Conservation (phyloP, 345 rosid genomes). For the Brassica rapa region DNA sequence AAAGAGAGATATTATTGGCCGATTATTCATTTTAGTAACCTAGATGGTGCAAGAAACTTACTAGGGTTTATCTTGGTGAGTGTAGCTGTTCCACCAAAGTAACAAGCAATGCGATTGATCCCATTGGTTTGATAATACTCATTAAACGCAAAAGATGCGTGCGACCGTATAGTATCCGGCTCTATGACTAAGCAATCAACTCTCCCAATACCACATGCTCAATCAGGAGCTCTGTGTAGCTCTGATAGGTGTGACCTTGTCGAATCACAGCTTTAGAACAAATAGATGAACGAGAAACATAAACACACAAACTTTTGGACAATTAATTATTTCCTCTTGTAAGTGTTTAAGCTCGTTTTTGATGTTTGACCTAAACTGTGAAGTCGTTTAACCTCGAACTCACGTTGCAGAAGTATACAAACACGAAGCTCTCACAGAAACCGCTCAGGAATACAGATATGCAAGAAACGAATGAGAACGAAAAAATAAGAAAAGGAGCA, state of each 20-base stretch:
- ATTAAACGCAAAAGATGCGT: slow-evolving; percentile 92
- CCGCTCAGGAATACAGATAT: no score
- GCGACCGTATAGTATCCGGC: slow-evolving; percentile 73
- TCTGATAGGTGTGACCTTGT: slow-evolving; percentile 48
- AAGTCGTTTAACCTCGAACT: no score
- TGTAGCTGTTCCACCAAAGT: slow-evolving; percentile 78
- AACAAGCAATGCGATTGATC: slow-evolving; percentile 79
- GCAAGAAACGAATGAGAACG: no score
- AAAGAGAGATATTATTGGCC: neutral
- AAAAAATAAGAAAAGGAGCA: no score
- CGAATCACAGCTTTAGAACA: no score
- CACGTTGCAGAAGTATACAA: no score
- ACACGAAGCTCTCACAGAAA: no score
- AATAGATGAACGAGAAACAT: slow-evolving; percentile 53
- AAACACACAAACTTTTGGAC: no score
- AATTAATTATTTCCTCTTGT: no score
- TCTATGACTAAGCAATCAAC: slow-evolving; percentile 67
- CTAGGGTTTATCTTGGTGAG: slow-evolving; percentile 64
- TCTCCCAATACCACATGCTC: slow-evolving; percentile 94
- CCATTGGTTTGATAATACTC: slow-evolving; percentile 74
- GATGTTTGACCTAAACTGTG: no score
- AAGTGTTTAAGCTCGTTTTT: no score
- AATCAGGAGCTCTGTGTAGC: slow-evolving; percentile 82
- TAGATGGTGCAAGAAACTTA: slow-evolving; percentile 40
- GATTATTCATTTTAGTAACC: neutral